phyloP scores from a whole-genome alignment of 331 rosid species.

The Quercus lobata region DNA sequence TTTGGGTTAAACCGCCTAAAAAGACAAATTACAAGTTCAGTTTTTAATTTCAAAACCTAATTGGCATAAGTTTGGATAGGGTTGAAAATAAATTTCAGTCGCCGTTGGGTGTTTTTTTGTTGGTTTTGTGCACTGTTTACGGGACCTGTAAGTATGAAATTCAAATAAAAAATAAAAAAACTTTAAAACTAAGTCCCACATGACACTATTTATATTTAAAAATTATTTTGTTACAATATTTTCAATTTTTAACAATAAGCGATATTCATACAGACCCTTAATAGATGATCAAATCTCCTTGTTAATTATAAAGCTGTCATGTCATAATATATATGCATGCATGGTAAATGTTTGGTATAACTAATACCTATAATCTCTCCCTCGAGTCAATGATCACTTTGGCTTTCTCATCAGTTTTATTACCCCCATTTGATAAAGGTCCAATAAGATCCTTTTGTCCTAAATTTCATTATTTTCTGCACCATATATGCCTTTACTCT shows the following conservation, averaged over 20 bases:
- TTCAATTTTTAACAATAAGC: fast-evolving
- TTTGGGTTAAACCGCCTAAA: not conserved
- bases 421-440: not conserved
- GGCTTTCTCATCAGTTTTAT: not conserved
- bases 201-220: too few relatives aligned
- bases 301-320: not conserved
- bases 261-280: too few relatives aligned
- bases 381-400: not conserved
- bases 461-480: not conserved
- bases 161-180: too few relatives aligned
- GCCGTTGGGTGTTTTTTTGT: too few relatives aligned
- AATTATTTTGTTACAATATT: too few relatives aligned
- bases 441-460: not conserved
- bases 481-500: not conserved
- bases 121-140: fast-evolving
- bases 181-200: too few relatives aligned
- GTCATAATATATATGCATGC: not conserved
- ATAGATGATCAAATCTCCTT: not conserved
- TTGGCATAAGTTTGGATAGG: not conserved
- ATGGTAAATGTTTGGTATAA: not conserved
- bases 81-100: too few relatives aligned
- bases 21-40: conserved; percentile 1
- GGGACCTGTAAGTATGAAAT: too few relatives aligned
- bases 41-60: not conserved
- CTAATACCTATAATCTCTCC: not conserved